Evolutionary conservation across 371 early-diverging fungal genomes (phyloP), one percentile per base, ranked within the genome.

Genomic region (Mucor mucedo): DNA sequence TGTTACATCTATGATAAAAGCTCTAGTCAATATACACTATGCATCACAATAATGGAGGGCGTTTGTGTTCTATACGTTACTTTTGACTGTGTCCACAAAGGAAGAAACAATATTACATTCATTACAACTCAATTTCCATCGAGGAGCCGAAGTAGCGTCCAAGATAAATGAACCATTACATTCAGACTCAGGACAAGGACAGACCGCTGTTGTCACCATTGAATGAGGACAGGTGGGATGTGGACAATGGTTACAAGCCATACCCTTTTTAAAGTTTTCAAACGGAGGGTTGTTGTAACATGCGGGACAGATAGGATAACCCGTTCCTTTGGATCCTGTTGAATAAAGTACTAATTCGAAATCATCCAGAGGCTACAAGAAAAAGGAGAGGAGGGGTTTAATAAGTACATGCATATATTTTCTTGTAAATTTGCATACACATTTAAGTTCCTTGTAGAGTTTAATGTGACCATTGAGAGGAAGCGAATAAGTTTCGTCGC

Each of bases 261-360:
- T 80, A 5, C 79, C 73, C 59, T 76, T 79, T 39, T 64, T 71
- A 11, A 79, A 72, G 44, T 78, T 70, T 52, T 83, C 85, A 70
- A 84, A 77, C 1, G 85, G 85, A 7, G 85, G 84, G 30, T 79
- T 58, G 55, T 84, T 84, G 50, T 79, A 85, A 35, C 85, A 85
- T 44, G 75, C 73, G 7, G 85, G 85, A 45, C 85, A 85, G 16
- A 85, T 66, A 9, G 82, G 81, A 52, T 78, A 85, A 0, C 85
- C 82, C 8, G 71, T 81, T 14, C 79, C 80, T 65, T 81, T 84
- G 39, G 77, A 81, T 9, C 82, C 83, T 16, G 84, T 84, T 9
- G 84, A 73, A 50, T 81, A 83, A 11, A 78, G 55, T 7, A 85
- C 80, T 5, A 83, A 66, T 52, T 84, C 83, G 63, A 85, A 84